Base-by-base conservation (phyloP, 169 alveolate genomes). In the Babesia bigemina region DNA sequence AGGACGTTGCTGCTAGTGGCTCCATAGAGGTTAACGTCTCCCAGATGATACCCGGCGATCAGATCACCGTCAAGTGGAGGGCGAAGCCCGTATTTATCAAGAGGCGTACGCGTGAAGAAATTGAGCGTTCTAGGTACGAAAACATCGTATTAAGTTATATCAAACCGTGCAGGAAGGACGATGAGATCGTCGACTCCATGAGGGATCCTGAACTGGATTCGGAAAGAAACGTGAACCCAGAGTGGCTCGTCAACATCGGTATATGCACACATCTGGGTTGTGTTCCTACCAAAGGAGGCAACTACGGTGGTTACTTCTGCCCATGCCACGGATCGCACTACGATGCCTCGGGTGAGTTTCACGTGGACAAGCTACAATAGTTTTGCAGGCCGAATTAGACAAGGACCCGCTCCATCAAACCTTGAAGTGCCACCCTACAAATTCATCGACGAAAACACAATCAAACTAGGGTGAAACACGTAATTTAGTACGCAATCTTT, bases 301-400 rank as follows among this genome's bases (percentile, higher is more conserved):
- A 85, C 69, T 93, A 86, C 59, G 86, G 88, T 26, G 96, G 96
- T 16, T 93, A 79, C 86, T 93, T 91, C 86, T 93, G 96, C 73
- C 96, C 96, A 36, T 93, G 96, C 83, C 96, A 93, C 60, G 96
- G 96, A 44, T 91, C 95, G 42, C 96, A 93, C 75, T 93, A 93
- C 73, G 96, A 93, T 50, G 77, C 82, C 22, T 91, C 96, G 22
- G 96, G 94, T 86, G 22, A 7, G 84, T 70, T 47, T 7, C 10
- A 10, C 50, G n/a, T 16, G 16, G 8, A 10, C 6, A 11, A 0
- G 39, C 22, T 13, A 16, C 11, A 11, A 52, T 22, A 14, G 4
- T 19, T 1, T 6, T 63, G 21, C 70, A 88, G 93, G 96, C 22
- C 91, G 96, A 52, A 84, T 93, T 17, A 91, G 96, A 12, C 94